phyloP scores from a whole-genome alignment of 768 basidiomycete genomes.

The Mycena crocata region DNA sequence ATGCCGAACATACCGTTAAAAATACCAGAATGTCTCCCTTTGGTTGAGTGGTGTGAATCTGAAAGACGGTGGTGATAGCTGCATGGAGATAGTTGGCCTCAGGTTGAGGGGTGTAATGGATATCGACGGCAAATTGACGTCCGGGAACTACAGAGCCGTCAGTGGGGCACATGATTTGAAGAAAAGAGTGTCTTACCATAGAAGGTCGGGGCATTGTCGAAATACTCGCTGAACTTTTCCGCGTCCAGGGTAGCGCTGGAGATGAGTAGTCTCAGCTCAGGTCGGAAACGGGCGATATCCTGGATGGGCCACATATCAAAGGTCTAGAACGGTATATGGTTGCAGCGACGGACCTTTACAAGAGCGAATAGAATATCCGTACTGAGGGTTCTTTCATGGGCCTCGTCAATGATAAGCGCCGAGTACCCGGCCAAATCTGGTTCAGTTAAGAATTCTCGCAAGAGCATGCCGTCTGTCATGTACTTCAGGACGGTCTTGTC shows the following conservation, averaged over 20 bases:
- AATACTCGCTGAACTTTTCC: slow-evolving; percentile 97
- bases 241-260: slow-evolving; percentile 98
- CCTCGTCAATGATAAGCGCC: slow-evolving; percentile 97
- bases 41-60: slow-evolving; percentile 98
- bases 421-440: slow-evolving; percentile 96
- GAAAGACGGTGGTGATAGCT: slow-evolving; percentile 98
- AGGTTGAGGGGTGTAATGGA: slow-evolving; percentile 98
- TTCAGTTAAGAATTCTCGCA: slow-evolving; percentile 97
- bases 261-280: slow-evolving; percentile 92
- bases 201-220: slow-evolving; percentile 96
- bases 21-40: slow-evolving; percentile 98
- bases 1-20: slow-evolving; percentile 75
- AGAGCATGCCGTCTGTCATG: slow-evolving; percentile 99
- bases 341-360: slow-evolving; percentile 83
- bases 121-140: slow-evolving; percentile 96
- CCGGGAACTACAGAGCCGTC: slow-evolving; percentile 79
- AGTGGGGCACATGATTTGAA: background rate
- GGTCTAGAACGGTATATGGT: slow-evolving; percentile 39
- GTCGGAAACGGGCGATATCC: slow-evolving; percentile 97
- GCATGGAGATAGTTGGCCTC: slow-evolving; percentile 99
- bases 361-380: slow-evolving; percentile 99
- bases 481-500: slow-evolving; percentile 99
- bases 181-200: slow-evolving; percentile 66
- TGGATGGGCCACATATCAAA: slow-evolving; percentile 48
- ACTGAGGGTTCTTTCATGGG: slow-evolving; percentile 96